Base-by-base conservation (phyloP, 2,329 filamentous ascomycete genomes). In the Colletotrichum brevisporum region DNA sequence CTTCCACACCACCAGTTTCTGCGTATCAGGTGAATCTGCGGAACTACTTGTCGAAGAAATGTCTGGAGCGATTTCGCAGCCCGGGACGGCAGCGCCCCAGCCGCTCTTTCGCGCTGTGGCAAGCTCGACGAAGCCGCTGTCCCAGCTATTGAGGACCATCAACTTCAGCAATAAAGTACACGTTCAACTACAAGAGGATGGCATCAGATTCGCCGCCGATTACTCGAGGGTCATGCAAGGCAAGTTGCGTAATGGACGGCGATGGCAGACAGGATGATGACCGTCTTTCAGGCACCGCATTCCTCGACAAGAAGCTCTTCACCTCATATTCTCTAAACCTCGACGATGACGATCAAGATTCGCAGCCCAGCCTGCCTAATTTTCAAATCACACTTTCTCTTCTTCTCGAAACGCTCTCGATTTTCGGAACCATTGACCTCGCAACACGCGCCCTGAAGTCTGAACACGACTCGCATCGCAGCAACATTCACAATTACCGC, bases 201-300 rank as follows among this genome's bases (percentile, higher is more conserved):
- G 95, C 10, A 87, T 99, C 71, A 91, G 94, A 67, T 96, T 99
- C 78, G 92, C 92, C 18, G 94, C 93, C 27, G 94, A 98, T 76
- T 93, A 98, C 76, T 91, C 92, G 12, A 91, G 94, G 71, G 93
- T 95, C 26, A 95, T 98, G 89, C 95, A 98, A 89, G 94, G 92
- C 93, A 83, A 73, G 83, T 45, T 60, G n/a, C 13, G 13, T 16
- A 24, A 66, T 91, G 90, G 91, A 56, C 88, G 92, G 9, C 16
- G 2, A n/a, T 18, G 1, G n/a, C 51, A 12, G 24, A 26, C 48
- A 31, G 16, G 13, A 24, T 55, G 26, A 51, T 70, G 56, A 70
- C 53, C 24, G 16, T 50, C 13, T 31, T 24, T 6, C 45, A 71
- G 70, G 70, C 31, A 70, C 67, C 72, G 93, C 93, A 21, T 97